These are phyloP conservation scores for Linnemannia elongata DNA, from an alignment of 192 early-diverging fungal genomes.

Conservation along the genomic window DNA sequence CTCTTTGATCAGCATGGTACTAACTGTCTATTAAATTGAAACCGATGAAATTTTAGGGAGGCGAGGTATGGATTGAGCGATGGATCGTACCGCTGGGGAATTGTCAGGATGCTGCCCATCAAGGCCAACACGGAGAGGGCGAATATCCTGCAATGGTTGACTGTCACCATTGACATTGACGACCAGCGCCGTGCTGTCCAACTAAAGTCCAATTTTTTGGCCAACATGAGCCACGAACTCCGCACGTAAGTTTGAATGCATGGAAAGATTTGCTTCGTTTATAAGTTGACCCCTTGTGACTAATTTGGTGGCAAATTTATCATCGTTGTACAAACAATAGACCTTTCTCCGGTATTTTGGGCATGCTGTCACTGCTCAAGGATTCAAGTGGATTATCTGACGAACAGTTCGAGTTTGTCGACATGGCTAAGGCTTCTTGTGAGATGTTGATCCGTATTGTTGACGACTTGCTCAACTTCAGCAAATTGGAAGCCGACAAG, in stretches of 20 bases:
- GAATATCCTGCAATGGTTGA: conserved; percentile 48
- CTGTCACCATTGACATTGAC: conserved; percentile 51
- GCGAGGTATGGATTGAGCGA: conserved; percentile 40
- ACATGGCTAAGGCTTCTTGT: conserved; percentile 64
- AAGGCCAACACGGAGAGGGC: conserved; percentile 5
- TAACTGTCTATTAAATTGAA: neutral
- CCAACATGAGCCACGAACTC: conserved; percentile 85
- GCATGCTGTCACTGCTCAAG: conserved; percentile 62
- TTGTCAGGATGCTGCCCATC: conserved; percentile 54
- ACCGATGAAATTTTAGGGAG: conserved; percentile 22
- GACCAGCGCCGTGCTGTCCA: conserved; percentile 57
- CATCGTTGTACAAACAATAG: conserved; percentile 6
- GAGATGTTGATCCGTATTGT: conserved; percentile 66
- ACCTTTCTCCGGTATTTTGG: conserved; percentile 65
- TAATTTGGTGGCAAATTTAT: conserved; percentile 4
- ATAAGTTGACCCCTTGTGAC: neutral
- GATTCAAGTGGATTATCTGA: conserved; percentile 55
- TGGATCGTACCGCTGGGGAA: conserved; percentile 38
- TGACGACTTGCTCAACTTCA: conserved; percentile 65
- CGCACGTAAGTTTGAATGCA: conserved; percentile 64
- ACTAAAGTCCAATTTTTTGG: conserved; percentile 74
- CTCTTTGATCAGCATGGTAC: neutral
- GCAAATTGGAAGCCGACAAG: conserved; percentile 64
- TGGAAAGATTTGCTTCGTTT: neutral
- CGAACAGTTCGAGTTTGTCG: conserved; percentile 66